A percentile compares a stretch with the other conserved stretches of the same genome.
These are phyloP conservation scores for Irpex sp. DNA, from an alignment of 1,284 basidiomycete species.

Conservation along the genomic window DNA sequence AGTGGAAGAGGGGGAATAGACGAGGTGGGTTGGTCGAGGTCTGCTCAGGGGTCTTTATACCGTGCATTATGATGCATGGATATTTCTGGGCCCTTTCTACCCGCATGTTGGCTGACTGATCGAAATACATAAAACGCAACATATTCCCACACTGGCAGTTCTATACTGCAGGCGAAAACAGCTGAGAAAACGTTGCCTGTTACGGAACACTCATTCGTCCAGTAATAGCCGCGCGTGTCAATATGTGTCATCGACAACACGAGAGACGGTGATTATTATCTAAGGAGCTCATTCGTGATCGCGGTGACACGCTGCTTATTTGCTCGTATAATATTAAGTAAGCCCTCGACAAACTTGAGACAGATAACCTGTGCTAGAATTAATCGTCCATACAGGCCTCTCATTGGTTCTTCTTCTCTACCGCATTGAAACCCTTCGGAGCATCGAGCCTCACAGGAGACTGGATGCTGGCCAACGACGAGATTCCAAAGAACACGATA, in stretches of 20 bases:
- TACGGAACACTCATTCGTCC: not conserved
- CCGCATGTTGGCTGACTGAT: not conserved
- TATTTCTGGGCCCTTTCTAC: not conserved
- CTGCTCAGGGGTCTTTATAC: not conserved
- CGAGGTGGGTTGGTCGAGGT: not conserved
- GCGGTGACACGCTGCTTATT: not conserved
- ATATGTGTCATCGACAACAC: not conserved
- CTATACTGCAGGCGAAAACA: not conserved
- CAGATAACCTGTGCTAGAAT: too few relatives aligned
- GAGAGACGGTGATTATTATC: not conserved
- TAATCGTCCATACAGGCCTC: not conserved
- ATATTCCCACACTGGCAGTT: not conserved
- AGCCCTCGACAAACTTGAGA: too few relatives aligned
- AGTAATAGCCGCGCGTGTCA: not conserved
- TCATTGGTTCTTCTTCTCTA: slow-evolving; percentile 76
- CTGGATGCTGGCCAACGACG: slow-evolving; percentile 72
- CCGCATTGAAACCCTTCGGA: slow-evolving; percentile 61
- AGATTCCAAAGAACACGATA: slow-evolving; percentile 59
- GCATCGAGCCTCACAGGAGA: slow-evolving; percentile 57
- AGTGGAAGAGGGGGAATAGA: not conserved
- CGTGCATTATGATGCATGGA: not conserved
- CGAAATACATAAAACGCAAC: not conserved
- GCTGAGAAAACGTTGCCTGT: not conserved
- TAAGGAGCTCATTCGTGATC: not conserved
- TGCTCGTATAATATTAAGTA: not conserved